Conservation (phyloP, 2,329 filamentous ascomycete species). For the Aspergillus chevalieri region DNA sequence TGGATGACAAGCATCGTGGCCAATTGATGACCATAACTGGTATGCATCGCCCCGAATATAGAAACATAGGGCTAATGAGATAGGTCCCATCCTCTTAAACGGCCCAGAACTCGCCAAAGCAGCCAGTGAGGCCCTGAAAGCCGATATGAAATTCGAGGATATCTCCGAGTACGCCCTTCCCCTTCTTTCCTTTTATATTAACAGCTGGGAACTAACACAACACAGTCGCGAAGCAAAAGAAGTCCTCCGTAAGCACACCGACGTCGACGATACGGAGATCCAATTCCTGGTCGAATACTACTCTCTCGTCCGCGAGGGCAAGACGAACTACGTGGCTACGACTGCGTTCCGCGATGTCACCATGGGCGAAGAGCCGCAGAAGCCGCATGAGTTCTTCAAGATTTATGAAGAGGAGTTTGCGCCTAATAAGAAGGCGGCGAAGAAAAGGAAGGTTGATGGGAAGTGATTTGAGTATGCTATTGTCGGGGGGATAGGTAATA, state of each 20-base stretch:
- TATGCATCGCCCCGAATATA: slow-evolving; percentile 9
- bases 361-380: slow-evolving; percentile 37
- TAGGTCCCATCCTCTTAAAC: slow-evolving; percentile 43
- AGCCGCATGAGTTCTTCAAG: slow-evolving; percentile 47
- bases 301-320: slow-evolving; percentile 47
- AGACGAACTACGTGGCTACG: slow-evolving; percentile 51
- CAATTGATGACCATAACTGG: slow-evolving; percentile 50
- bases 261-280: slow-evolving; percentile 28
- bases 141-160: slow-evolving; percentile 42
- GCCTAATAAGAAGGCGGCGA: slow-evolving; percentile 2
- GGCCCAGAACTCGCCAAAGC: slow-evolving; percentile 44
- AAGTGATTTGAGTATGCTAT: background rate
- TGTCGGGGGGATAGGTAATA: background rate
- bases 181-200: background rate
- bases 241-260: slow-evolving; percentile 34
- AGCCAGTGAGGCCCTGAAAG: slow-evolving; percentile 41
- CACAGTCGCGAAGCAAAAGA: slow-evolving; percentile 25
- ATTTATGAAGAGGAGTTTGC: slow-evolving; percentile 32
- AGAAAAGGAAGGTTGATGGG: background rate
- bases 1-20: slow-evolving; percentile 47
- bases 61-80: slow-evolving; percentile 20
- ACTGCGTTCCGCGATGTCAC: slow-evolving; percentile 48
- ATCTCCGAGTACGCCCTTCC: slow-evolving; percentile 38
- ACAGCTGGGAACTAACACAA: background rate
- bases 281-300: slow-evolving; percentile 47